These are phyloP conservation scores for Elsinoe batatas DNA, from an alignment of 2,329 filamentous ascomycete species.

Conservation along the genomic window DNA sequence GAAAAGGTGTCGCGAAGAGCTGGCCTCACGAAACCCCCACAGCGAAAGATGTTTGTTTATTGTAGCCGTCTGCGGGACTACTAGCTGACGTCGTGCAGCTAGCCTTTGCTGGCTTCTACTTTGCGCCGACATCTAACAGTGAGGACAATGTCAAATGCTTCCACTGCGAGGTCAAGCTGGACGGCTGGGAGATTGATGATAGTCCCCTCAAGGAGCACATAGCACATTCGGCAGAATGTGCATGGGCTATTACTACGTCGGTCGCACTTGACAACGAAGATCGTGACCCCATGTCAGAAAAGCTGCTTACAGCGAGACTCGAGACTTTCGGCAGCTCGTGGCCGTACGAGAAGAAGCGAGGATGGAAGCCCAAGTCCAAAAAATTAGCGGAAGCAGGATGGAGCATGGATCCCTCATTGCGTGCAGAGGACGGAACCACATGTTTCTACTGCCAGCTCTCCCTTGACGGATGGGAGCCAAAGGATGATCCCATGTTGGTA, in stretches of 20 bases:
- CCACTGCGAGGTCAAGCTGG: slow-evolving; percentile 70
- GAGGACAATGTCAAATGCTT: slow-evolving; percentile 89
- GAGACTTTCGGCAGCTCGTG: slow-evolving; percentile 76
- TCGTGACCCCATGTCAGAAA: slow-evolving; percentile 58
- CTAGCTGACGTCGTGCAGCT: slow-evolving; percentile 45
- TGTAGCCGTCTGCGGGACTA: background rate
- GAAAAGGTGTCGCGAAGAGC: slow-evolving; percentile 49
- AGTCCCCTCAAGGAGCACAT: slow-evolving; percentile 77
- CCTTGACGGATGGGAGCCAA: slow-evolving; percentile 88
- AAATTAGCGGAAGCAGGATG: slow-evolving; percentile 90
- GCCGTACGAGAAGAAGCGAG: slow-evolving; percentile 81
- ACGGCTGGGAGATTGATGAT: slow-evolving; percentile 86
- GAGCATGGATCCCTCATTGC: slow-evolving; percentile 78
- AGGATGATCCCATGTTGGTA: slow-evolving; percentile 74
- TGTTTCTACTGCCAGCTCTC: slow-evolving; percentile 85
- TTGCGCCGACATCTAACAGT: slow-evolving; percentile 61
- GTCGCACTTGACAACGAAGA: slow-evolving; percentile 46
- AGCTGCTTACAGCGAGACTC: slow-evolving; percentile 66
- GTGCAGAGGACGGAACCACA: slow-evolving; percentile 79
- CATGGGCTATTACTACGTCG: slow-evolving; percentile 67
- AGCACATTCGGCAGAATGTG: slow-evolving; percentile 70
- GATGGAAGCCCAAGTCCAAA: slow-evolving; percentile 81
- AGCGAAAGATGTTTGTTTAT: slow-evolving; percentile 50
- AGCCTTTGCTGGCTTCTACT: slow-evolving; percentile 85
- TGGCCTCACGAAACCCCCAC: slow-evolving; percentile 73